Conservation (phyloP, 495 filamentous ascomycete species). For the Neurospora hispaniola region DNA sequence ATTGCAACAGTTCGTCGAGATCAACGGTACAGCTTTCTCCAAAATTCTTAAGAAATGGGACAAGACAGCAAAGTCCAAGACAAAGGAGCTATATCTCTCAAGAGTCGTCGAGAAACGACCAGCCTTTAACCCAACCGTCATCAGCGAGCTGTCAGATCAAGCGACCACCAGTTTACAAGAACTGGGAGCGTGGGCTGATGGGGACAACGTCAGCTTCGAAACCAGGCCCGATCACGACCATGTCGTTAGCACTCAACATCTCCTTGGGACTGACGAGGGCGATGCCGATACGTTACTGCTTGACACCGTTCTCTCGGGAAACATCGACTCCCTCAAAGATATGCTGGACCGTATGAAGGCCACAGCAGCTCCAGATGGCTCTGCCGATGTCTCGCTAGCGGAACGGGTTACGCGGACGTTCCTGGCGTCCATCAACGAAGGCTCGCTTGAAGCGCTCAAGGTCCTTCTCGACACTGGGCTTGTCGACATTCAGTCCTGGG, state of each 20-base stretch:
- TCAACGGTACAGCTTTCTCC: constrained; percentile 93
- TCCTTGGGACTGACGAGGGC: constrained; percentile 63
- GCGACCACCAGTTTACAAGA: constrained; percentile 88
- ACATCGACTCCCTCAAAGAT: constrained; percentile 45
- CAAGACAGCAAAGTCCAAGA: constrained; percentile 97
- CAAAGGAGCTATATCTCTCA: constrained; percentile 93
- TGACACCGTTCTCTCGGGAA: constrained; percentile 71
- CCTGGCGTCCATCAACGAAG: constrained; percentile 75
- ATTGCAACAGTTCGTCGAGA: constrained; percentile 94
- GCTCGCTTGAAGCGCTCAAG: constrained; percentile 63
- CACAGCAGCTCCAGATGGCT: constrained; percentile 25
- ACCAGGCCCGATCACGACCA: constrained; percentile 44
- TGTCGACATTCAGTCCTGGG: constrained; percentile 78
- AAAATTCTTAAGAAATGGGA: constrained; percentile 99
- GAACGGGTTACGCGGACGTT: constrained; percentile 83
- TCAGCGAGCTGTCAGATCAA: constrained; percentile 91
- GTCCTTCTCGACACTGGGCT: constrained; percentile 68
- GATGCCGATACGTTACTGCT: constrained; percentile 84
- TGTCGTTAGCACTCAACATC: constrained; percentile 48
- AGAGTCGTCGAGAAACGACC: constrained; percentile 95
- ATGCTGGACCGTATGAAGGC: constrained; percentile 40
- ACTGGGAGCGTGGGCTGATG: constrained; percentile 91
- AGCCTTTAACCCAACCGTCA: constrained; percentile 93
- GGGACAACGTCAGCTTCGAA: constrained; percentile 78
- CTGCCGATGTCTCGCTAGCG: constrained; percentile 32